Base-by-base conservation (phyloP, 1,284 basidiomycete genomes). In the Cryptococcus deneoformans region DNA sequence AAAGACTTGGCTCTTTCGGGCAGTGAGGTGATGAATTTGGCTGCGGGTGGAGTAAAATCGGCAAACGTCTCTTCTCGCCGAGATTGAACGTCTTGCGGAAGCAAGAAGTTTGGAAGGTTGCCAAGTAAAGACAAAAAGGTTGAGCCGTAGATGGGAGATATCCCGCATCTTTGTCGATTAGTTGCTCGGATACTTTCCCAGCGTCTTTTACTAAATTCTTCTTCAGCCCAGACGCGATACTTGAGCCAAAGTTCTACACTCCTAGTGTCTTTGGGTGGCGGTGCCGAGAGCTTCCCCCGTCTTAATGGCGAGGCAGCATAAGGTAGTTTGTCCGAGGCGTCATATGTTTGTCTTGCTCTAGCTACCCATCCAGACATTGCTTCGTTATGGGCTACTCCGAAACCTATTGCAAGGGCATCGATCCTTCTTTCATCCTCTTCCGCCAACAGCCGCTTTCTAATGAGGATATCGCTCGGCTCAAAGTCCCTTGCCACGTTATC, bases 401-500 rank as follows among this genome's bases (percentile, higher is more conserved):
- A 86, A 3, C 79, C 81, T 42, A 93, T 75, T 24, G 87, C 86
- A 36, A 92, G 79, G 8, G 85, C 67, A 55, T 85, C 85, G 38
- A 93, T 78, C 64, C 88, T 83, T 43, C 90, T 70, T 9, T 63
- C 67, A 72, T 82, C 58, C 74, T 66, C 62, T 6, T 81, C 82
- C 5, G 54, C 52, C 9, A 91, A 67, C 16, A 94, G 77, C 38
- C 84, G 80, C 40, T 87, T 84, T 24, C 93, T 84, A 12, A 94
- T 77, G n/a, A 97, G 82, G 6, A 97, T 74, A 55, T 95, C 93
- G 71, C 87, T 86, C 77, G 94, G 90, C 78, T 94, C 90, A 70
- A 85, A 97, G 61, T 90, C 88, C 14, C 87, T 86, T 20, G 88
- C 81, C 4, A 88, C 90, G 36, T 85, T 84, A 40, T 83, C 79